Conservation (phyloP, 768 basidiomycete genomes). For the Sporobolomyces pararoseus region DNA sequence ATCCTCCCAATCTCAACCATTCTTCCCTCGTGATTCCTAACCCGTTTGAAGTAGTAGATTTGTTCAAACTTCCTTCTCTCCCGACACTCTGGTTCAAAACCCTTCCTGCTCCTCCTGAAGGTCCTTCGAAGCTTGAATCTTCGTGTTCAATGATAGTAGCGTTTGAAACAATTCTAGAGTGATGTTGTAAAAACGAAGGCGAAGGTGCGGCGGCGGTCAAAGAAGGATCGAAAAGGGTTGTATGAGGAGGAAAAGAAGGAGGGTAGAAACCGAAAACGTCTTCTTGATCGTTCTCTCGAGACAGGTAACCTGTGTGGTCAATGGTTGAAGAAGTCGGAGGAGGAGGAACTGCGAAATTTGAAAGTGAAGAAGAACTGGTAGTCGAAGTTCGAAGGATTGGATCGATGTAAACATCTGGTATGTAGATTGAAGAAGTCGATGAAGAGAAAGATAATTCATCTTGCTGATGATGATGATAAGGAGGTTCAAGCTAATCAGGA, state of each 20-base stretch:
- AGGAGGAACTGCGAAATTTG: too few relatives aligned
- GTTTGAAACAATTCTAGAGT: slow-evolving; percentile 8
- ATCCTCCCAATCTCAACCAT: slow-evolving; percentile 32
- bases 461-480: too few relatives aligned
- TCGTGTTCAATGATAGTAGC: slow-evolving; percentile 19
- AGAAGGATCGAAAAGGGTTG: too few relatives aligned
- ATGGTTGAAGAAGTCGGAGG: too few relatives aligned
- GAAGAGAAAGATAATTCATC: background rate
- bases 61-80: background rate
- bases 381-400: slow-evolving; percentile 25
- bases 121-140: slow-evolving; percentile 1
- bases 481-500: too few relatives aligned
- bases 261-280: background rate
- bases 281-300: background rate
- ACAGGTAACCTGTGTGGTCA: too few relatives aligned
- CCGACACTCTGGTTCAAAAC: background rate
- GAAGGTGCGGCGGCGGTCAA: too few relatives aligned
- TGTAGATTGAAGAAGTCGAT: background rate
- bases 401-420: slow-evolving; percentile 19
- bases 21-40: slow-evolving; percentile 34
- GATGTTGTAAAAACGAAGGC: too few relatives aligned
- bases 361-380: background rate
- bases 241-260: background rate
- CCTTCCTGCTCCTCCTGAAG: background rate
- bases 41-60: background rate